phyloP scores from a whole-genome alignment of 495 filamentous ascomycete species.

The Trichoderma erinaceum region DNA sequence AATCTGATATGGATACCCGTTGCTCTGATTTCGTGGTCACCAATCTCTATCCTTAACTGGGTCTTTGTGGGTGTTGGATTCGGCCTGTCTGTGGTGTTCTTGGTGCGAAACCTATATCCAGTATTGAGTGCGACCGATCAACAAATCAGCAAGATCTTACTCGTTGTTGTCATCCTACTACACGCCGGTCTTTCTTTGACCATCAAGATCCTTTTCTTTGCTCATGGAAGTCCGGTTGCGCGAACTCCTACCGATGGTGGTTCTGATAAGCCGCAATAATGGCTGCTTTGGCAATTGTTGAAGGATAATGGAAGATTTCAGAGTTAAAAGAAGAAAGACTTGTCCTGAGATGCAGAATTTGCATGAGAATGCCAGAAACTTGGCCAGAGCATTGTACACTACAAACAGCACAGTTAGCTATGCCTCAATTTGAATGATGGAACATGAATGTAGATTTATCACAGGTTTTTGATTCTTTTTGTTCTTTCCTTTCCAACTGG shows the following conservation, averaged over 20 bases:
- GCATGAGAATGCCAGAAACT: not conserved
- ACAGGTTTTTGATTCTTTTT: constrained; percentile 10
- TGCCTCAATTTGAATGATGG: constrained; percentile 1
- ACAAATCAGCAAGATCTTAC: constrained; percentile 80
- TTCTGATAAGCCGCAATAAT: not conserved
- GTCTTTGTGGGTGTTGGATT: constrained; percentile 90
- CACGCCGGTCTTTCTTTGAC: constrained; percentile 85
- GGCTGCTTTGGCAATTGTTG: too few species aligned
- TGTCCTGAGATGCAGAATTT: not conserved
- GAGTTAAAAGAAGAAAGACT: not conserved
- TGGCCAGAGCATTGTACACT: not conserved
- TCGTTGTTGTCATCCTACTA: constrained; percentile 74
- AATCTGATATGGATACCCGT: constrained; percentile 97
- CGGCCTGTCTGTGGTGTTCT: constrained; percentile 74
- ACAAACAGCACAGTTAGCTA: not conserved
- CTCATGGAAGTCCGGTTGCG: constrained; percentile 60
- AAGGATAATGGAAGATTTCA: not conserved
- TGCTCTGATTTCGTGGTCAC: constrained; percentile 83
- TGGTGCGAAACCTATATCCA: constrained; percentile 88
- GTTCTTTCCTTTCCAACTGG: not conserved
- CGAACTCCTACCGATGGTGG: not conserved
- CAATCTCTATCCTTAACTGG: constrained; percentile 79
- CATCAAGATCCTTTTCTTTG: constrained; percentile 96
- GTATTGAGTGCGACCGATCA: constrained; percentile 87
- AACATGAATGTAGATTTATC: not conserved